phyloP scores from a whole-genome alignment of 176 grass and related monocot species.

The Tillandsia leiboldiana region DNA sequence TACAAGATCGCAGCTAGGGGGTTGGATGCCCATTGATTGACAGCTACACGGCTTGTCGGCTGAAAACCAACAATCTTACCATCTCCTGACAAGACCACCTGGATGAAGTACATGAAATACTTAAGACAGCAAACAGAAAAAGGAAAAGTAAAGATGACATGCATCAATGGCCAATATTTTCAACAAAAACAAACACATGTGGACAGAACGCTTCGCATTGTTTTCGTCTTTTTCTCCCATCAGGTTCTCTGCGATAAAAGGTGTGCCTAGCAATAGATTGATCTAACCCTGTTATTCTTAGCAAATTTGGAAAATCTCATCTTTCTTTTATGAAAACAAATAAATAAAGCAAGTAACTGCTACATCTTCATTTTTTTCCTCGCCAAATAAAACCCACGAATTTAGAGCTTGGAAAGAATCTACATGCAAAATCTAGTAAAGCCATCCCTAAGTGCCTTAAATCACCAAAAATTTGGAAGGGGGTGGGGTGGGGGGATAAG shows the following conservation, averaged over 20 bases:
- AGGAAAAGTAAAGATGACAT: background rate
- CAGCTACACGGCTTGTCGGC: slow-evolving; percentile 64
- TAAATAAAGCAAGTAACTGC: background rate
- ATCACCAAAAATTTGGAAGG: background rate
- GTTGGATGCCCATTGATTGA: slow-evolving; percentile 67
- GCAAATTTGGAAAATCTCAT: too few species aligned
- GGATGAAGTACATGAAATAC: background rate
- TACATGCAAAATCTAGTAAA: too few species aligned
- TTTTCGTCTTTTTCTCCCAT: too few species aligned
- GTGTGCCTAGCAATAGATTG: too few species aligned
- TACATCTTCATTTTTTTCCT: background rate
- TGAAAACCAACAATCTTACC: slow-evolving; percentile 85
- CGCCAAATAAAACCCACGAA: too few species aligned
- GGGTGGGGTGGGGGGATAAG: background rate
- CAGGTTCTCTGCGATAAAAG: too few species aligned
- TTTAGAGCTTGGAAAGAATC: too few species aligned
- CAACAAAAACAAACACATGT: too few species aligned
- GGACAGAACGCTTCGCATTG: too few species aligned
- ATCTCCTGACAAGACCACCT: slow-evolving; percentile 76
- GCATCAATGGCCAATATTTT: too few species aligned
- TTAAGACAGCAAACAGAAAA: background rate
- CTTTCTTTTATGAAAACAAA: too few species aligned
- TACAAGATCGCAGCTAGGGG: slow-evolving; percentile 55
- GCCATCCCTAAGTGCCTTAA: background rate
- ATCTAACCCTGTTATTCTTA: too few species aligned